These are phyloP conservation scores for Arthrinium phaeospermum DNA, from an alignment of 2,329 filamentous ascomycete genomes.

Conservation along the genomic window DNA sequence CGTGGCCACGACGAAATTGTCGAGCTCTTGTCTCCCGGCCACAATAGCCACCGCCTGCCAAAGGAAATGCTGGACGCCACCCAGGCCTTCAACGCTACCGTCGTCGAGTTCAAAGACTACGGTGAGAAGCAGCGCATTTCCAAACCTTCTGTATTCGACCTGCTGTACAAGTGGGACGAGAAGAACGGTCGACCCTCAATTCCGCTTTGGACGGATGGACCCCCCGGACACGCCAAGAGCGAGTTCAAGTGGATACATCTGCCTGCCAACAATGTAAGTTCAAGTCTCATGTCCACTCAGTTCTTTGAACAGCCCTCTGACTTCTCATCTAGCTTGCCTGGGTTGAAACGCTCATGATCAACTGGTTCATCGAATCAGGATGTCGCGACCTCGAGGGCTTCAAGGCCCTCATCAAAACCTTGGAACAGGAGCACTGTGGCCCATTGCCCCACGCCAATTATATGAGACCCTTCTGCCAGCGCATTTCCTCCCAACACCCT, in stretches of 20 bases:
- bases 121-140: slow-evolving; percentile 51
- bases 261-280: slow-evolving; percentile 54
- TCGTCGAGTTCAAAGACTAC: slow-evolving; percentile 57
- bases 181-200: slow-evolving; percentile 53
- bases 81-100: slow-evolving; percentile 55
- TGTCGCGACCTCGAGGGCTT: slow-evolving; percentile 67
- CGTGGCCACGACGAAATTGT: slow-evolving; percentile 43
- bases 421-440: slow-evolving; percentile 66
- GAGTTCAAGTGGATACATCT: slow-evolving; percentile 60
- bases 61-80: slow-evolving; percentile 50
- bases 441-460: slow-evolving; percentile 64
- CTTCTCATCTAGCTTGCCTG: slow-evolving; percentile 55
- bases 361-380: slow-evolving; percentile 68
- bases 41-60: slow-evolving; percentile 40
- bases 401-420: slow-evolving; percentile 65
- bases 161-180: slow-evolving; percentile 56
- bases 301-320: slow-evolving; percentile 9
- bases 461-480: slow-evolving; percentile 65
- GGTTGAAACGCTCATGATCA: slow-evolving; percentile 64
- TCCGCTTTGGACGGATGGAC: slow-evolving; percentile 49
- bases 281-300: not conserved
- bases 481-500: slow-evolving; percentile 46
- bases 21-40: slow-evolving; percentile 44
- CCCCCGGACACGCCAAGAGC: slow-evolving; percentile 47
- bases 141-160: slow-evolving; percentile 55